Conservation (phyloP, 306 rosid genomes). For the Quillaja saponaria region DNA sequence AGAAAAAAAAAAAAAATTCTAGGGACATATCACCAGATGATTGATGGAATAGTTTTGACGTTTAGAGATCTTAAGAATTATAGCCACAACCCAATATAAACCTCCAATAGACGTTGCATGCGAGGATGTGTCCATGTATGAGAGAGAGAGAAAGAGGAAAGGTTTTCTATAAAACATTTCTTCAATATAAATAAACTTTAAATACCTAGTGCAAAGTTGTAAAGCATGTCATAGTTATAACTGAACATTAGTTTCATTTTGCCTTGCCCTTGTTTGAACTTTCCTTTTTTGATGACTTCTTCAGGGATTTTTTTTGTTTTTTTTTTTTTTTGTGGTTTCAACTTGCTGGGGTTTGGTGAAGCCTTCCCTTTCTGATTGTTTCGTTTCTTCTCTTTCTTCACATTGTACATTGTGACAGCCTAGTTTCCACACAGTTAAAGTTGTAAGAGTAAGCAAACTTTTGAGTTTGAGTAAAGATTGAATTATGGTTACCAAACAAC, state of each 20-base stretch:
- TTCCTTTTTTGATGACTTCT: conserved; percentile 53
- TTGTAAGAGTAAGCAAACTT: background rate
- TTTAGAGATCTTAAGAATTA: no score
- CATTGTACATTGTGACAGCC: conserved; percentile 76
- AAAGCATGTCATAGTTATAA: background rate
- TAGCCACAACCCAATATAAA: background rate
- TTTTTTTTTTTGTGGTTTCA: conserved; percentile 69
- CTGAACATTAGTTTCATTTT: conserved; percentile 43
- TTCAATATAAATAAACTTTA: conserved; percentile 14
- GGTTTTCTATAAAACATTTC: background rate
- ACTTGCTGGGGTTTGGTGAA: conserved; percentile 50
- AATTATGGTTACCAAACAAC: conserved; percentile 17
- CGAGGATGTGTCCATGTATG: background rate
- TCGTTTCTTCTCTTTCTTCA: conserved; percentile 71
- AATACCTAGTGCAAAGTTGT: conserved; percentile 20
- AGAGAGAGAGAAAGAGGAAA: background rate
- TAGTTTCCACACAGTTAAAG: conserved; percentile 31
- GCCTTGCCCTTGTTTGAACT: conserved; percentile 52
- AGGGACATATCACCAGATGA: no score
- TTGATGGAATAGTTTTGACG: no score
- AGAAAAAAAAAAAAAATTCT: no score
- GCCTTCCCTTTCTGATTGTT: conserved; percentile 43
- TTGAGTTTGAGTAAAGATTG: background rate
- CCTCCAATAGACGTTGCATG: no score
- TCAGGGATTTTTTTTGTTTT: conserved; percentile 46